phyloP scores from a whole-genome alignment of 441 rosid species.

The Arabidopsis hybrid region DNA sequence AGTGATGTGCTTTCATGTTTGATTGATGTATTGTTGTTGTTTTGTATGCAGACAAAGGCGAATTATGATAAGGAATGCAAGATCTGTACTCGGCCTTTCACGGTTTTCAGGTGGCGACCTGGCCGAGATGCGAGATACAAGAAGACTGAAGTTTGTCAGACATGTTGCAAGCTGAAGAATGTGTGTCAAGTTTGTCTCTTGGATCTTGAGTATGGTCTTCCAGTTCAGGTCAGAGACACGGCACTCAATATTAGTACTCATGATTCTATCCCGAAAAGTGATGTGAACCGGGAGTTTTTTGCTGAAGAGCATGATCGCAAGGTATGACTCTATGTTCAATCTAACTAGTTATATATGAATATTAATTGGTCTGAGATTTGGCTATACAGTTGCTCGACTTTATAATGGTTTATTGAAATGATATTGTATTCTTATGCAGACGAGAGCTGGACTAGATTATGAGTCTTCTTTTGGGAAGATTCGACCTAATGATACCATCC shows the following conservation, averaged over 20 bases:
- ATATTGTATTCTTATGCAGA: conserved; percentile 49
- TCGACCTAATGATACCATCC: conserved; percentile 78
- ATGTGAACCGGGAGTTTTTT: conserved; percentile 86
- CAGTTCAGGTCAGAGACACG: conserved; percentile 93
- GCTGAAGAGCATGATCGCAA: conserved; percentile 92
- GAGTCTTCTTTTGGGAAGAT: conserved; percentile 86
- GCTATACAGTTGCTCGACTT: not conserved
- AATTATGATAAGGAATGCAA: conserved; percentile 94
- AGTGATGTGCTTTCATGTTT: not conserved
- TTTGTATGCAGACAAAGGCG: conserved; percentile 67
- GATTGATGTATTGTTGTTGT: not conserved
- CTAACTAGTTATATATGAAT: not conserved
- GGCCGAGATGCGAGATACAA: conserved; percentile 92
- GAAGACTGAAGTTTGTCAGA: conserved; percentile 88
- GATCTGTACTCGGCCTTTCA: conserved; percentile 89
- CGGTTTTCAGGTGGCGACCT: conserved; percentile 95
- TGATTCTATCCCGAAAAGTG: conserved; percentile 93
- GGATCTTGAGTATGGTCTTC: conserved; percentile 94
- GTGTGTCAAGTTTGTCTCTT: conserved; percentile 95
- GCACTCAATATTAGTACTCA: conserved; percentile 79
- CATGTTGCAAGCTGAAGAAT: conserved; percentile 92
- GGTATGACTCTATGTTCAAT: not conserved
- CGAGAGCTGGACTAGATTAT: conserved; percentile 93
- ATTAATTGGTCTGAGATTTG: not conserved
- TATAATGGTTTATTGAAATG: not conserved